phyloP scores from a whole-genome alignment of 805 yeast genomes.

The Zygoascus bituminiphila region DNA sequence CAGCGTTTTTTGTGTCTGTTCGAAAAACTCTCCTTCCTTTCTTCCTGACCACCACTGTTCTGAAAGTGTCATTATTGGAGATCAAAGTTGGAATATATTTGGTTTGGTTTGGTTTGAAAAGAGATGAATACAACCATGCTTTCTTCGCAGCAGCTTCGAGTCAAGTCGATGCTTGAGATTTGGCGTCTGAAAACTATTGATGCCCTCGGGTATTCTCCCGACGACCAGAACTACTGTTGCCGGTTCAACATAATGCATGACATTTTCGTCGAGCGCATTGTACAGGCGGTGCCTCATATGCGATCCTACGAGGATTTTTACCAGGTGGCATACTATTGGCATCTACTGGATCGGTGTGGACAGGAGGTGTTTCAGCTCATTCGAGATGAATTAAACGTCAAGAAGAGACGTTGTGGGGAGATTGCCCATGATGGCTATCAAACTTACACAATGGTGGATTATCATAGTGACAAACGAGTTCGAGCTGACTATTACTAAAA shows the following conservation, averaged over 20 bases:
- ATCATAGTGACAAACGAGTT: slow-evolving; percentile 1
- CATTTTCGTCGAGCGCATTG: slow-evolving; percentile 25
- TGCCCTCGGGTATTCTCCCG: slow-evolving; percentile 18
- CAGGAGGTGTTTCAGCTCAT: slow-evolving; percentile 22
- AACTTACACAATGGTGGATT: background rate
- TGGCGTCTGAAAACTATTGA: slow-evolving; percentile 9
- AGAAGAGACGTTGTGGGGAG: slow-evolving; percentile 12
- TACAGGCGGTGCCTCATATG: slow-evolving; percentile 20
- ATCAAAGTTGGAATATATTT: background rate
- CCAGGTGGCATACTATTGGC: slow-evolving; percentile 24
- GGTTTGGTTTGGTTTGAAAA: too few relatives aligned
- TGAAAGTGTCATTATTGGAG: background rate
- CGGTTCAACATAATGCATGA: slow-evolving; percentile 26
- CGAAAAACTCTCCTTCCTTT: background rate
- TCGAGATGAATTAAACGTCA: slow-evolving; percentile 16
- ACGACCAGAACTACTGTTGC: slow-evolving; percentile 21
- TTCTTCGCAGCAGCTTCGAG: slow-evolving; percentile 5
- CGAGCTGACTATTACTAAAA: background rate
- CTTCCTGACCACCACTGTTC: background rate
- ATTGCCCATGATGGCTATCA: background rate
- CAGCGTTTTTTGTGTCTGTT: background rate
- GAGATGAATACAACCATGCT: background rate
- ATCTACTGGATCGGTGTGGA: slow-evolving; percentile 25
- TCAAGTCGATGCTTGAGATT: slow-evolving; percentile 10
- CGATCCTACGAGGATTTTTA: slow-evolving; percentile 20